Percentiles rank a stretch among this genome's conserved stretches.
Conservation (phyloP, 495 filamentous ascomycete genomes). For the Hyaloscypha finlandica region DNA sequence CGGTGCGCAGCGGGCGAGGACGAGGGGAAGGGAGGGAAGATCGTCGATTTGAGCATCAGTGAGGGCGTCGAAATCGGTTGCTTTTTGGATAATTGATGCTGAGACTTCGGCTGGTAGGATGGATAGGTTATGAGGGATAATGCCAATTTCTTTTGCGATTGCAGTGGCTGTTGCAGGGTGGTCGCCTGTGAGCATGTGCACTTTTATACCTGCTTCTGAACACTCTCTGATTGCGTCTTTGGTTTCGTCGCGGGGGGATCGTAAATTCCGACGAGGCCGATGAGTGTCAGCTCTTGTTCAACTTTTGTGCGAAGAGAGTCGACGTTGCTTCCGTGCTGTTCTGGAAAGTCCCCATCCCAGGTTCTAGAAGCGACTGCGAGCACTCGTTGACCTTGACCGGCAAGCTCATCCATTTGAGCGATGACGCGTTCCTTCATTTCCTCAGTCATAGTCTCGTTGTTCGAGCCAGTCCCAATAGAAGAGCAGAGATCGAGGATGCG, state of each 20-base stretch:
- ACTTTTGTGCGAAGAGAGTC: conserved; percentile 47
- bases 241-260: conserved; percentile 74
- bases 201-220: conserved; percentile 68
- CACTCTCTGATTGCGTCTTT: conserved; percentile 65
- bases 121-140: conserved; percentile 60
- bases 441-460: conserved; percentile 54
- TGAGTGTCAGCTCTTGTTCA: conserved; percentile 58
- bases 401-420: conserved; percentile 66
- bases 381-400: conserved; percentile 76
- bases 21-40: conserved; percentile 59
- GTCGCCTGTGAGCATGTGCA: conserved; percentile 83
- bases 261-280: conserved; percentile 75
- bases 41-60: conserved; percentile 60
- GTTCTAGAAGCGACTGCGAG: conserved; percentile 68
- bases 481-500: conserved; percentile 72
- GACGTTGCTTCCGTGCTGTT: conserved; percentile 31
- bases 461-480: conserved; percentile 52
- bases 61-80: conserved; percentile 63
- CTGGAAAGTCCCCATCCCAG: conserved; percentile 39
- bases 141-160: conserved; percentile 76
- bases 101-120: conserved; percentile 55
- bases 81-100: conserved; percentile 60
- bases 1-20: conserved; percentile 66
- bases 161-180: conserved; percentile 74
- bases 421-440: conserved; percentile 61